Conservation (phyloP, 2,329 filamentous ascomycete genomes). For the Coniella vitis region DNA sequence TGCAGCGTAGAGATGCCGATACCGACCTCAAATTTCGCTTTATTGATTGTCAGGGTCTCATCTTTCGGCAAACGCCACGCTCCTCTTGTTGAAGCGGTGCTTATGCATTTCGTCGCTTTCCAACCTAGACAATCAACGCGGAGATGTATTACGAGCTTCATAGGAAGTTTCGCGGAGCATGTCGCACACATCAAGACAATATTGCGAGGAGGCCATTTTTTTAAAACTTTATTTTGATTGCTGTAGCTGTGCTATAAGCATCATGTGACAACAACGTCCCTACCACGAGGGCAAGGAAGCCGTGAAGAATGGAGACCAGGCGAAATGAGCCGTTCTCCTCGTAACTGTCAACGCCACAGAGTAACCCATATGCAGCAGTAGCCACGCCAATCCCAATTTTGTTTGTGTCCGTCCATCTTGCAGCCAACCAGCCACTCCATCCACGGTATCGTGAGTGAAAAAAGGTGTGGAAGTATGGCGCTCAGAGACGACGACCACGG, state of each 20-base stretch:
- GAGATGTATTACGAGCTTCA: too few relatives aligned
- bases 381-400: slow-evolving; percentile 21
- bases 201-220: not conserved
- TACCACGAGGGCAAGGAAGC: slow-evolving; percentile 27
- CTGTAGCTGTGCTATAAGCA: slow-evolving; percentile 33
- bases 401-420: slow-evolving; percentile 2
- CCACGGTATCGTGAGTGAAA: not conserved
- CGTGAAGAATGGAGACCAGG: slow-evolving; percentile 51
- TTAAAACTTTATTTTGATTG: slow-evolving; percentile 20
- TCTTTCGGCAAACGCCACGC: too few relatives aligned
- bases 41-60: too few relatives aligned
- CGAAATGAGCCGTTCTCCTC: slow-evolving; percentile 62
- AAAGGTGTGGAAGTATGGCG: slow-evolving; percentile 26
- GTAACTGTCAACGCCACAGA: slow-evolving; percentile 63
- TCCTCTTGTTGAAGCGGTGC: too few relatives aligned
- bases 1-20: too few relatives aligned
- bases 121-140: too few relatives aligned
- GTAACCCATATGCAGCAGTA: slow-evolving; percentile 42
- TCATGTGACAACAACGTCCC: slow-evolving; percentile 38
- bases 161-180: too few relatives aligned
- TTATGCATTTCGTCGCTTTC: too few relatives aligned
- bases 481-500: slow-evolving; percentile 99
- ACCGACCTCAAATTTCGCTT: too few relatives aligned
- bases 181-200: too few relatives aligned
- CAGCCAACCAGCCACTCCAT: slow-evolving; percentile 10